Conservation (phyloP, 495 filamentous ascomycete genomes). For the Neurospora africana region DNA sequence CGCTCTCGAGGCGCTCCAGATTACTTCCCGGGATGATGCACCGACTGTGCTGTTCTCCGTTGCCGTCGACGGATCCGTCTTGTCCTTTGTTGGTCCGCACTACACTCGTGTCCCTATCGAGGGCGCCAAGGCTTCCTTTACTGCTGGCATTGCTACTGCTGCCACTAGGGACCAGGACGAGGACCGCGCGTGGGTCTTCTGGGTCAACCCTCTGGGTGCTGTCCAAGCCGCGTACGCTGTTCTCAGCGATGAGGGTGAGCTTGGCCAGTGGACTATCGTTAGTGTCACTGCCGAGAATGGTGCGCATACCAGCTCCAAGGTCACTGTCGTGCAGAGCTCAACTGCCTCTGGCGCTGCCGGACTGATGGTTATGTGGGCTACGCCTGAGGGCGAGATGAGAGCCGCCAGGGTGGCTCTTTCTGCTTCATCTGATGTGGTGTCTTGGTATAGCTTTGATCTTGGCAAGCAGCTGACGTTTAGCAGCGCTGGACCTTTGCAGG, state of each 20-base stretch:
- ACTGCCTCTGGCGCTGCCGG: neutral
- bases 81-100: neutral
- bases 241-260: neutral
- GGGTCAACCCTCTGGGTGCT: neutral
- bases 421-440: neutral
- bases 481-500: neutral
- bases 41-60: neutral
- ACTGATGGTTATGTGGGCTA: neutral
- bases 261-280: neutral
- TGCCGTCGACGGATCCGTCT: neutral
- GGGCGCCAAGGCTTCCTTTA: neutral
- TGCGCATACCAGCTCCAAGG: neutral
- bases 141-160: neutral
- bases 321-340: neutral
- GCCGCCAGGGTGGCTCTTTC: neutral
- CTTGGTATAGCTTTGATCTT: neutral
- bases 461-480: neutral
- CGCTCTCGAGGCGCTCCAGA: neutral
- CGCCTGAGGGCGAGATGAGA: neutral
- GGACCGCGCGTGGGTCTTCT: neutral
- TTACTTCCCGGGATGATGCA: neutral
- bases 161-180: neutral
- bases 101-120: neutral
- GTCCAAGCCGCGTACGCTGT: neutral
- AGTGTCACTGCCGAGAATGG: neutral